phyloP scores from a whole-genome alignment of 129 eudicot species.

The Saussurea involucrata region DNA sequence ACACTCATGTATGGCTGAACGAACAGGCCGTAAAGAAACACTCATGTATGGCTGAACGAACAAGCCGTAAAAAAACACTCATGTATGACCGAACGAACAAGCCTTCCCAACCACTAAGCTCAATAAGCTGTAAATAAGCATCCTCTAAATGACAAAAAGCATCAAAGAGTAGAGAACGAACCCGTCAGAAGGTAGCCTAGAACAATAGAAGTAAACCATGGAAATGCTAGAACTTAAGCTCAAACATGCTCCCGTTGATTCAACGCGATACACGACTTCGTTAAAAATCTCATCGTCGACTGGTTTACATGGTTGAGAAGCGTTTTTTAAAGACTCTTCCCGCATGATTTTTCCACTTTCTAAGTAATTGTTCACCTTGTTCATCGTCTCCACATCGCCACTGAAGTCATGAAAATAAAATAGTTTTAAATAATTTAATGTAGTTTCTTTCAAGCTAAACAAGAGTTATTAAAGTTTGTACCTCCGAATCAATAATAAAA shows the following conservation, averaged over 20 bases:
- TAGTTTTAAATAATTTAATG: neutral
- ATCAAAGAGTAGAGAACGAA: conserved; percentile 24
- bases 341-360: conserved; percentile 70
- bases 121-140: no score
- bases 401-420: conserved; percentile 31
- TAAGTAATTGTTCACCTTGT: conserved; percentile 46
- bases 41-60: no score
- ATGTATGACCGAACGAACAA: no score
- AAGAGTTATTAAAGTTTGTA: conserved; percentile 1
- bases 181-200: conserved; percentile 90
- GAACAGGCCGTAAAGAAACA: no score
- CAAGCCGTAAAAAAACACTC: no score
- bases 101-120: no score
- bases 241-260: conserved; percentile 68
- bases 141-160: no score
- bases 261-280: conserved; percentile 52
- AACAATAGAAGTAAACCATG: conserved; percentile 72
- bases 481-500: conserved; percentile 69
- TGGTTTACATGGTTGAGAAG: conserved; percentile 66
- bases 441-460: neutral
- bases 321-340: conserved; percentile 60
- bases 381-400: conserved; percentile 43
- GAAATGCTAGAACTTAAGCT: conserved; percentile 63
- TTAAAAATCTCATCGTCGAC: conserved; percentile 34
- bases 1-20: no score